phyloP scores from a whole-genome alignment of 169 alveolate genomes.

The Eimeria tenella region DNA sequence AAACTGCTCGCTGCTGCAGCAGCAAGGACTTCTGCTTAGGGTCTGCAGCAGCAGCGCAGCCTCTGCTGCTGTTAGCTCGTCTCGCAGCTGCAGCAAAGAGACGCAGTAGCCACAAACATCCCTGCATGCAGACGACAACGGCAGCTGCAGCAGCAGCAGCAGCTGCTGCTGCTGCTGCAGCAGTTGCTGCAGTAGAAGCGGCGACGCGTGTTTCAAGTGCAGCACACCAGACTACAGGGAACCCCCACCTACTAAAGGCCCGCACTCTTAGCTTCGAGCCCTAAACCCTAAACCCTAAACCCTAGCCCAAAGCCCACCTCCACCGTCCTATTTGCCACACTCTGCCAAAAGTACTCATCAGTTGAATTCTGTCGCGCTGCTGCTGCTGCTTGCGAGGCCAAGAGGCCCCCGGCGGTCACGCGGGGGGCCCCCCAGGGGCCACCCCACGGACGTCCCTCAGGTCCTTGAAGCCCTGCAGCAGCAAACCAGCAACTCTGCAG shows the following conservation, averaged over 20 bases:
- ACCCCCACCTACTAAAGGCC: too few species aligned
- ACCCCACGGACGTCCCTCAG: neutral
- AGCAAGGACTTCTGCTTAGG: too few species aligned
- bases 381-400: conserved; percentile 3
- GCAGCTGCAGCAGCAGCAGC: too few species aligned
- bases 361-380: neutral
- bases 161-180: too few species aligned
- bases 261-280: neutral
- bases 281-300: conserved; percentile 12
- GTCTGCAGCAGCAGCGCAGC: too few species aligned
- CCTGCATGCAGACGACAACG: too few species aligned
- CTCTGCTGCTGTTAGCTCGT: too few species aligned
- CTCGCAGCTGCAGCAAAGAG: too few species aligned
- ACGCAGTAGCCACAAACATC: too few species aligned
- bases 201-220: too few species aligned
- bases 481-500: neutral
- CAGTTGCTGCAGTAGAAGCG: too few species aligned
- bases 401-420: neutral
- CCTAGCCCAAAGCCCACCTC: conserved; percentile 7
- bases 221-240: neutral
- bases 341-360: conserved; percentile 2
- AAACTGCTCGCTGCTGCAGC: too few species aligned
- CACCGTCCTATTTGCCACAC: neutral
- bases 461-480: neutral
- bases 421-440: neutral